Base-by-base conservation (phyloP, 179 eudicot species). In the Amaranthus tricolor region DNA sequence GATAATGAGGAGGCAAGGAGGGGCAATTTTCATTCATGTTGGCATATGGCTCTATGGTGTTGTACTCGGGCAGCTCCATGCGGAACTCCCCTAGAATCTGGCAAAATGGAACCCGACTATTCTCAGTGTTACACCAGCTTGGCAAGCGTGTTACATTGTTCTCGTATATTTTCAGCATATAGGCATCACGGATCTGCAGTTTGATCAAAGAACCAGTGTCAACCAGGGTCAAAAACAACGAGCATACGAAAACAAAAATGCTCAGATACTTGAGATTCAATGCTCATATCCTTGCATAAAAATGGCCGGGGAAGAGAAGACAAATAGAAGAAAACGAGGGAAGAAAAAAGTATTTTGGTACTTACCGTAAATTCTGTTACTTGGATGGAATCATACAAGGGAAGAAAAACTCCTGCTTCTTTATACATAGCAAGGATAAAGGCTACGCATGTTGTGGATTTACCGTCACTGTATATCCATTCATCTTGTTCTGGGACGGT, bases 401-500 rank as follows among this genome's bases (percentile, higher is more conserved):
- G 94, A 62, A 86, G 89, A 74, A 96, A 90, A 21, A 96, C 82
- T 60, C 99, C 98, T 47, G 99, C 99, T 70, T 87, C 98, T 87
- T 96, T 96, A 73, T 96, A 96, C 98, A 96, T 93, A 70, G 81
- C 88, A 78, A 96, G 87, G 67, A 95, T 95, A 67, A 93, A 95
- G 84, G 99, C 97, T 57, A 95, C 99, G 43, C 99, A 95, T 8
- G 99, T 93, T 24, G 97, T 95, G n/a, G 99, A 95, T 85, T 95
- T 90, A 15, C 99, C 98, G 78, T 94, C 98, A 67, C 97, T 94
- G 70, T 94, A 94, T 10, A 85, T 85, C 98, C 98, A 94, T 5
- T 95, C 98, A 65, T 95, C 99, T 85, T 93, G 93, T 78, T 95
- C 99, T 0, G 99, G 98, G 70, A 95, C 88, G 49, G 97, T 88